Base-by-base conservation (phyloP, 2,329 filamentous ascomycete species). In the Pseudovirgaria hyperparasitica region DNA sequence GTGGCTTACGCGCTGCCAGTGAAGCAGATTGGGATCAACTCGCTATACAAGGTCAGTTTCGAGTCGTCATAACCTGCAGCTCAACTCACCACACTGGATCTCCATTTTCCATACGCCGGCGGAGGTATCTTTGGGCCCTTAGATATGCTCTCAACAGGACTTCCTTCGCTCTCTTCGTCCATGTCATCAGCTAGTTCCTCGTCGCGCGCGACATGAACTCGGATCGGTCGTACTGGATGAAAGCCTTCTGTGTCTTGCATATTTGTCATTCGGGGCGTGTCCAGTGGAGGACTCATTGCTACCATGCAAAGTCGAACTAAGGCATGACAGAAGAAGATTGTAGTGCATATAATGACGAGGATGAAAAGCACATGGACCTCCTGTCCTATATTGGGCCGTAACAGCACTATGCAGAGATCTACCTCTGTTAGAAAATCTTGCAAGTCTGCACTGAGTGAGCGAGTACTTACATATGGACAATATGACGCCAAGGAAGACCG, bases 61-160 rank as follows among this genome's bases (percentile, higher is more conserved):
- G 13, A 11, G 12, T 14, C 17, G 9, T 24, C 9, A 9, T 25
- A 4, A 9, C 10, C n/a, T 5, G 19, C 9, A 19, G 15, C 2
- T 22, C 25, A 72, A 76, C 52, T 66, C 82, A 76, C 54, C 0
- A 90, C 81, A 43, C 78, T 87, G 50, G 76, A 75, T 27, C 82
- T 66, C 81, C 82, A 92, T 1, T 84, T 58, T 0, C 85, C 85
- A 46, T 93, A 93, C 2, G 82, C 82, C 0, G 86, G 85, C 4
- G 86, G 85, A 6, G 74, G 71, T 12, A 65, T 38, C 40, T 44
- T 48, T 29, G 50, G 9, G 9, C 18, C 14, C 10, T n/a, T 17
- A 5, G 17, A n/a, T 6, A 40, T 27, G 6, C 36, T 31, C 11
- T 46, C 15, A 9, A 14, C 40, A 22, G 20, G 10, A 14, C 27